These are phyloP conservation scores for Adansonia digitata DNA, from an alignment of 345 rosid species.

Conservation along the genomic window DNA sequence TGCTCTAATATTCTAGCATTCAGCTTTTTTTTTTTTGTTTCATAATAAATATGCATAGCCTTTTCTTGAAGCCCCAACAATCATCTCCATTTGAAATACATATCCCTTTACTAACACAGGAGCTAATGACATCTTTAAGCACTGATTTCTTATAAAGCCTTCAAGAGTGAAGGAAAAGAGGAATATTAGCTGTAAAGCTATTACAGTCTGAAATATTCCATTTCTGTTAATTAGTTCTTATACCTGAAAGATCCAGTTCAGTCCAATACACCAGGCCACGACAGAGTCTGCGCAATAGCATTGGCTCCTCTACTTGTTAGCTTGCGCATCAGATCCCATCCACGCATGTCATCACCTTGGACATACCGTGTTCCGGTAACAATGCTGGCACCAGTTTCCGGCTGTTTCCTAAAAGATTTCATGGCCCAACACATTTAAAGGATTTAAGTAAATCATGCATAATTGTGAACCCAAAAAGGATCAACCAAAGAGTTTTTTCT, in stretches of 20 bases:
- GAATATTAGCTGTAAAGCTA: constrained; percentile 15
- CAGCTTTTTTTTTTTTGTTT: too few relatives aligned
- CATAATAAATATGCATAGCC: too few relatives aligned
- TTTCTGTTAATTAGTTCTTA: constrained; percentile 6
- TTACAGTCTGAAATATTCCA: neutral
- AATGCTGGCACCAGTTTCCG: constrained; percentile 84
- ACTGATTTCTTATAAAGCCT: constrained; percentile 82
- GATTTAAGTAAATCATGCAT: constrained; percentile 9
- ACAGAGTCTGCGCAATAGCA: constrained; percentile 87
- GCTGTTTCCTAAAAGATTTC: constrained; percentile 60
- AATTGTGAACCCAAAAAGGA: neutral
- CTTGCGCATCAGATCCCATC: constrained; percentile 98
- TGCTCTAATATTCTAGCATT: too few relatives aligned
- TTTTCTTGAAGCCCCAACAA: constrained; percentile 89
- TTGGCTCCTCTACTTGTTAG: constrained; percentile 98
- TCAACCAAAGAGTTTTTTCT: constrained; percentile 21
- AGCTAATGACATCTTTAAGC: constrained; percentile 75
- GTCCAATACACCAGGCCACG: constrained; percentile 98
- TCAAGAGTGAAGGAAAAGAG: constrained; percentile 13
- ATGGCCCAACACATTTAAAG: constrained; percentile 6
- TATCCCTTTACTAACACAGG: constrained; percentile 91
- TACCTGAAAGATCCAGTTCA: constrained; percentile 96
- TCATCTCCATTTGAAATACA: constrained; percentile 99
- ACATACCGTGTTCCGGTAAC: constrained; percentile 93
- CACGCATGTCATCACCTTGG: constrained; percentile 87